These are phyloP conservation scores for Fraxinus xanthoxyloides DNA, from an alignment of 305 asterid genomes.

Conservation along the genomic window DNA sequence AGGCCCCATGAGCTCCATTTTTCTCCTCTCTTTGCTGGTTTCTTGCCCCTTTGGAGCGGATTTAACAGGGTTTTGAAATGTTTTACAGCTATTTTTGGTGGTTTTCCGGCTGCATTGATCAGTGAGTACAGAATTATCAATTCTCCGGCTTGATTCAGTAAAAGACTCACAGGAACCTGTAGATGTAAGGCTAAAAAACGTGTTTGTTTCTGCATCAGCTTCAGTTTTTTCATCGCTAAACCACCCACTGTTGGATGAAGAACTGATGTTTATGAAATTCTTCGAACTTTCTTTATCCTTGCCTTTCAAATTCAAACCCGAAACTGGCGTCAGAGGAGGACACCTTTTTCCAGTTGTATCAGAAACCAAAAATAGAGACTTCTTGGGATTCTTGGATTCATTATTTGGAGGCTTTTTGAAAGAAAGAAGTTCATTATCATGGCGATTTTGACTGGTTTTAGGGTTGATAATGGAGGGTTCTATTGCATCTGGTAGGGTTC, in stretches of 20 bases:
- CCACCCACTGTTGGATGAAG: constrained; percentile 55
- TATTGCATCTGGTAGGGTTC: constrained; percentile 44
- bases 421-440: constrained; percentile 9
- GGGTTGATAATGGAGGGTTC: constrained; percentile 34
- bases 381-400: constrained; percentile 10
- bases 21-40: not conserved
- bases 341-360: constrained; percentile 10
- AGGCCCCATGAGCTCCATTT: constrained; percentile 24
- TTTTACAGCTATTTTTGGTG: not conserved
- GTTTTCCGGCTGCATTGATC: not conserved
- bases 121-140: not conserved
- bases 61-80: not conserved
- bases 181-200: constrained; percentile 18
- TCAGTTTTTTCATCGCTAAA: constrained; percentile 26
- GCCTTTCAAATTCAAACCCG: not conserved
- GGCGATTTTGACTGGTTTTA: constrained; percentile 16
- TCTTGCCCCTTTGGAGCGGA: not conserved
- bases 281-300: not conserved
- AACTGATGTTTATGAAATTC: constrained; percentile 17
- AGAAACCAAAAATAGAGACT: not conserved
- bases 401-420: not conserved
- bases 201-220: constrained; percentile 24
- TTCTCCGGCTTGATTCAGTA: constrained; percentile 5
- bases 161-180: constrained; percentile 13
- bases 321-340: constrained; percentile 14